These are phyloP conservation scores for Phytophthora colocasiae DNA, from an alignment of 352 stramenopile species.

Conservation along the genomic window DNA sequence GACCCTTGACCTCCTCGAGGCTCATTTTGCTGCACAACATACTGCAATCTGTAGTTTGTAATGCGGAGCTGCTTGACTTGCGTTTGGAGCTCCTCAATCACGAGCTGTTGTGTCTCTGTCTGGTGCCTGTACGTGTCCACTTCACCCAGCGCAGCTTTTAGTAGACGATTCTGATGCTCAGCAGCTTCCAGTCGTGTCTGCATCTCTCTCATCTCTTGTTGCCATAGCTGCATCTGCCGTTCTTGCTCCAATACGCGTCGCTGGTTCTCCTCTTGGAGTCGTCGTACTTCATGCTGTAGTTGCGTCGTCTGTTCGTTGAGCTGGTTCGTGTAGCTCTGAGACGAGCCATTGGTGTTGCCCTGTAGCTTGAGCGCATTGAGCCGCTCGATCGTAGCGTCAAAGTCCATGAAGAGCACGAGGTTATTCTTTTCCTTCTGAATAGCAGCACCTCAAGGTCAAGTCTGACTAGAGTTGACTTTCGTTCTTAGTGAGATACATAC, in stretches of 20 bases:
- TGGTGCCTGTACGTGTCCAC: constrained; percentile 56
- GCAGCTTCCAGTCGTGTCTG: constrained; percentile 48
- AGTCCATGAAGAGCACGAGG: constrained; percentile 40
- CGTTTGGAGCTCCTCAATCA: constrained; percentile 72
- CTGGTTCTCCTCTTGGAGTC: constrained; percentile 61
- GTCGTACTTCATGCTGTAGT: constrained; percentile 45
- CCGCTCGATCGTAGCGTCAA: constrained; percentile 78
- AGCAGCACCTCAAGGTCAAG: constrained; percentile 20
- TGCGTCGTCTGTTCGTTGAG: constrained; percentile 26
- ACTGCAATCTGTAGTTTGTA: constrained; percentile 77
- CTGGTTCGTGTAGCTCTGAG: constrained; percentile 13
- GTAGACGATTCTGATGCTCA: constrained; percentile 64
- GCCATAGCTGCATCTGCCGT: constrained; percentile 49
- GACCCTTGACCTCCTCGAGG: constrained; percentile 42
- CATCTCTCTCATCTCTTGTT: constrained; percentile 61
- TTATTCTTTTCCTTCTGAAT: constrained; percentile 17
- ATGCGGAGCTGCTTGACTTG: constrained; percentile 75
- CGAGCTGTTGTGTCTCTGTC: constrained; percentile 62
- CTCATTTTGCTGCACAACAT: constrained; percentile 76
- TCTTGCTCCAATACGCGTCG: constrained; percentile 53
- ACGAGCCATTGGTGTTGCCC: constrained; percentile 10
- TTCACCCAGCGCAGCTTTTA: constrained; percentile 51
- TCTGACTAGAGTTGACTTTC: constrained; percentile 37
- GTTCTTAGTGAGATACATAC: constrained; percentile 7
- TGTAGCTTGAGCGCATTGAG: constrained; percentile 79